Evolutionary conservation across 805 yeast species (phyloP).

Genomic region (Metschnikowia drakensbergensis): DNA sequence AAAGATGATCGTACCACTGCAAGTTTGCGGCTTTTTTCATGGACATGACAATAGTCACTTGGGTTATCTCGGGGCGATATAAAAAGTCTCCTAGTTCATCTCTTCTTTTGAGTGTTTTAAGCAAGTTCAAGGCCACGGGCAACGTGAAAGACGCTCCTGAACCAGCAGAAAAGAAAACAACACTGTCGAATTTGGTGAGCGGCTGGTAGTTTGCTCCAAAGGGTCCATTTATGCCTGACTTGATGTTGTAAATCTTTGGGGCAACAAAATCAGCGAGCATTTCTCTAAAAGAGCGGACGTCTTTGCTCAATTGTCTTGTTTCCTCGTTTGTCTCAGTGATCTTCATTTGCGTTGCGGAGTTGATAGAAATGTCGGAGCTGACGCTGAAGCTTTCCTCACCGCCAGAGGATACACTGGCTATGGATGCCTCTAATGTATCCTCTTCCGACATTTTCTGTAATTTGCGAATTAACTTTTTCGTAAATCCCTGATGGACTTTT

Average conservation of each 20-base stretch:
- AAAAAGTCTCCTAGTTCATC: constrained; percentile 29
- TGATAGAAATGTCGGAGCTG: not conserved
- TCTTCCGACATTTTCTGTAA: constrained; percentile 20
- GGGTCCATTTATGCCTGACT: constrained; percentile 44
- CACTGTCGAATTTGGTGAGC: constrained; percentile 39
- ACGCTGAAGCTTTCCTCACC: not conserved
- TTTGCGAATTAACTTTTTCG: constrained; percentile 31
- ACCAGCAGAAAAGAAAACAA: constrained; percentile 40
- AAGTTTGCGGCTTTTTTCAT: constrained; percentile 24
- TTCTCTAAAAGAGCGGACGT: constrained; percentile 5
- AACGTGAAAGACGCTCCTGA: constrained; percentile 46
- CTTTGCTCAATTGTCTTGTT: not conserved
- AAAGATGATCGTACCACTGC: constrained; percentile 35
- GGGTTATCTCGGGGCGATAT: constrained; percentile 27
- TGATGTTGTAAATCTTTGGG: constrained; percentile 22
- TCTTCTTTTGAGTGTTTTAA: constrained; percentile 26
- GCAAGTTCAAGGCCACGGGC: constrained; percentile 42
- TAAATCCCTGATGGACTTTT: constrained; percentile 42
- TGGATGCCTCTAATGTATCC: constrained; percentile 7
- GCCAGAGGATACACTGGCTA: not conserved
- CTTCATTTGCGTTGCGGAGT: constrained; percentile 5
- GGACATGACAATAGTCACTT: constrained; percentile 33
- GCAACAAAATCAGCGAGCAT: constrained; percentile 4
- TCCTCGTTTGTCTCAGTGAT: not conserved
- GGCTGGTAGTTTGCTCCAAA: constrained; percentile 43